Percentiles rank a stretch among this genome's conserved stretches.
These are phyloP conservation scores for Podaxis sp. DNA, from an alignment of 768 basidiomycete genomes.

Conservation along the genomic window DNA sequence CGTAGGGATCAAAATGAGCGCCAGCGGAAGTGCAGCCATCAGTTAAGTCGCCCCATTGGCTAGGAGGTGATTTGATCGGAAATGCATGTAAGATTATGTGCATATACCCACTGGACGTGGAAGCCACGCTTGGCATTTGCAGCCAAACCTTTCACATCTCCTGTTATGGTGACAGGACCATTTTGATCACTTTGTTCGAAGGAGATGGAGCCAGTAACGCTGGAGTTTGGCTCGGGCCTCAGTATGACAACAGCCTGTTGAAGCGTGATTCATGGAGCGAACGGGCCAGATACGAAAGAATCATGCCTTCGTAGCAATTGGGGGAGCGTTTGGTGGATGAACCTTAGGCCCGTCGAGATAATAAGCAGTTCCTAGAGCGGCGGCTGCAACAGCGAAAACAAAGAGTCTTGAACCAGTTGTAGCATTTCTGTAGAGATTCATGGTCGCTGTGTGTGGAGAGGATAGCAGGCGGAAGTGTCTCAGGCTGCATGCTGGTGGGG, in stretches of 20 bases:
- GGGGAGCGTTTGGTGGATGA: neutral
- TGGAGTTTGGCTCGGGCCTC: constrained; percentile 47
- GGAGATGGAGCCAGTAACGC: constrained; percentile 61
- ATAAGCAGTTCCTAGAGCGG: constrained; percentile 11
- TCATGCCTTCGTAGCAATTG: constrained; percentile 23
- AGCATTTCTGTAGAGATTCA: constrained; percentile 1
- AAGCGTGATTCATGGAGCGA: neutral
- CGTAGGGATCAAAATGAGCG: constrained; percentile 75
- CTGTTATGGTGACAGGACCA: constrained; percentile 60
- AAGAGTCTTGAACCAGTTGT: constrained; percentile 4
- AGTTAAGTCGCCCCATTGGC: constrained; percentile 59
- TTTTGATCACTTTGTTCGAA: constrained; percentile 56
- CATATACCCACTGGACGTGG: constrained; percentile 72
- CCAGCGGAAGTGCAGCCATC: constrained; percentile 70
- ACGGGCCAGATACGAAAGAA: neutral
- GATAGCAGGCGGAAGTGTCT: neutral
- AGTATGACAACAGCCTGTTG: constrained; percentile 50
- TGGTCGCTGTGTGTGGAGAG: neutral
- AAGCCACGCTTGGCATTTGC: constrained; percentile 65
- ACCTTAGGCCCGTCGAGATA: constrained; percentile 2
- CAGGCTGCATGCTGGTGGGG: neutral
- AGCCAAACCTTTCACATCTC: constrained; percentile 60
- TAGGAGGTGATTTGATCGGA: constrained; percentile 11
- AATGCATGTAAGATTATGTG: neutral
- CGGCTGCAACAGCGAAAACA: constrained; percentile 2